Conservation (phyloP, 306 rosid species). For the Corylus heterophylla region DNA sequence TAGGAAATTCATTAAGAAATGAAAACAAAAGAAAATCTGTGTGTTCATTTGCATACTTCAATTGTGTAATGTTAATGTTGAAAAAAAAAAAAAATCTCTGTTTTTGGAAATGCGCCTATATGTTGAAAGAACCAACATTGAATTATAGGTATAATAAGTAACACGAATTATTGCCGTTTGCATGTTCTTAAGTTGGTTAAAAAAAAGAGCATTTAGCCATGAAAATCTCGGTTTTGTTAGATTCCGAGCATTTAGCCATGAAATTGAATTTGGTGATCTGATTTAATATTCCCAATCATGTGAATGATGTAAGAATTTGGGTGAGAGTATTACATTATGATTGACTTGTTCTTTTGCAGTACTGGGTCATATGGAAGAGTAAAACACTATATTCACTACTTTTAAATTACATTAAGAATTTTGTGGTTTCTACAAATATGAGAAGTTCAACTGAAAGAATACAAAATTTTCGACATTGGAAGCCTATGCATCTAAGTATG, state of each 20-base stretch:
- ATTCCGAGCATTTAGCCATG: neutral
- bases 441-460: neutral
- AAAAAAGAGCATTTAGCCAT: neutral
- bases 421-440: neutral
- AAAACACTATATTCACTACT: neutral
- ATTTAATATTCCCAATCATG: neutral
- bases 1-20: slow-evolving; percentile 13
- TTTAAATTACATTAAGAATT: neutral
- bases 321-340: neutral
- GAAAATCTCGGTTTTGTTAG: neutral
- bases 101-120: too few relatives aligned
- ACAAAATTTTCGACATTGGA: neutral
- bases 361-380: neutral
- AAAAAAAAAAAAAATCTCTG: too few relatives aligned
- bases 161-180: too few relatives aligned
- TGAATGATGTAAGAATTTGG: neutral
- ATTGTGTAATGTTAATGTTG: neutral
- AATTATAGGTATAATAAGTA: too few relatives aligned
- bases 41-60: too few relatives aligned
- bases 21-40: too few relatives aligned
- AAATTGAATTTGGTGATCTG: neutral
- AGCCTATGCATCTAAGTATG: neutral
- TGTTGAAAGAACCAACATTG: too few relatives aligned
- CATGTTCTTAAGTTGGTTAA: too few relatives aligned
- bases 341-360: neutral